phyloP scores from a whole-genome alignment of 805 yeast species.

The Candida manassasensis region DNA sequence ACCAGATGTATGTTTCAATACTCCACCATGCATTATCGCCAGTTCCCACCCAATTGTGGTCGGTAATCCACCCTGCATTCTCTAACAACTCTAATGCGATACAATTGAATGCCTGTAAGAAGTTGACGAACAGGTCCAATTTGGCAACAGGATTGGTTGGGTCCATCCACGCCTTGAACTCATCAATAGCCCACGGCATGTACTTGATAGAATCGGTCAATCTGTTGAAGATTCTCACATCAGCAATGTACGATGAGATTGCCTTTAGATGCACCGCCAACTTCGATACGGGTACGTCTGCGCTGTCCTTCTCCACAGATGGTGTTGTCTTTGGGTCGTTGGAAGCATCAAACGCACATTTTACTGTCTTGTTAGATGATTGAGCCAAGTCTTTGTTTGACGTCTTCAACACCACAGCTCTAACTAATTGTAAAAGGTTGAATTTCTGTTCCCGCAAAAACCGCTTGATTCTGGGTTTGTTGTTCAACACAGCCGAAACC shows the following conservation, averaged over 20 bases:
- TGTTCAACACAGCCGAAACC: slow-evolving; percentile 31
- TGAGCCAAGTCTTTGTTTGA: slow-evolving; percentile 12
- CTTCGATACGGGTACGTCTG: slow-evolving; percentile 14
- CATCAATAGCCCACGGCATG: slow-evolving; percentile 43
- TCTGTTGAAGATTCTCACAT: slow-evolving; percentile 39
- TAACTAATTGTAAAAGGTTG: slow-evolving; percentile 18
- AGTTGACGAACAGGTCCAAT: slow-evolving; percentile 30
- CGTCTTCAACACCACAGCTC: slow-evolving; percentile 8
- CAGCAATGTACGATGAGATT: slow-evolving; percentile 34
- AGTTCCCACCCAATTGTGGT: slow-evolving; percentile 42
- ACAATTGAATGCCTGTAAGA: slow-evolving; percentile 38
- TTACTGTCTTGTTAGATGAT: slow-evolving; percentile 13
- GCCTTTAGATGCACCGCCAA: slow-evolving; percentile 33
- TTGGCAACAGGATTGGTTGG: slow-evolving; percentile 22
- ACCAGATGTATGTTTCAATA: slow-evolving; percentile 40
- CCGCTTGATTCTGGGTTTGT: slow-evolving; percentile 28
- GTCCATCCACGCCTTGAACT: slow-evolving; percentile 24
- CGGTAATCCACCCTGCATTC: slow-evolving; percentile 43
- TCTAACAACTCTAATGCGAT: slow-evolving; percentile 37
- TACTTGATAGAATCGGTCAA: slow-evolving; percentile 38
- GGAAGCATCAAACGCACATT: slow-evolving; percentile 7
- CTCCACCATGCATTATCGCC: slow-evolving; percentile 38
- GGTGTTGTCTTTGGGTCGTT: neutral
- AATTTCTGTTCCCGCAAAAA: slow-evolving; percentile 25
- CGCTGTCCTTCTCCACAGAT: slow-evolving; percentile 3